Conservation (phyloP, 352 stramenopile genomes). For the Globisporangium iwayamae region DNA sequence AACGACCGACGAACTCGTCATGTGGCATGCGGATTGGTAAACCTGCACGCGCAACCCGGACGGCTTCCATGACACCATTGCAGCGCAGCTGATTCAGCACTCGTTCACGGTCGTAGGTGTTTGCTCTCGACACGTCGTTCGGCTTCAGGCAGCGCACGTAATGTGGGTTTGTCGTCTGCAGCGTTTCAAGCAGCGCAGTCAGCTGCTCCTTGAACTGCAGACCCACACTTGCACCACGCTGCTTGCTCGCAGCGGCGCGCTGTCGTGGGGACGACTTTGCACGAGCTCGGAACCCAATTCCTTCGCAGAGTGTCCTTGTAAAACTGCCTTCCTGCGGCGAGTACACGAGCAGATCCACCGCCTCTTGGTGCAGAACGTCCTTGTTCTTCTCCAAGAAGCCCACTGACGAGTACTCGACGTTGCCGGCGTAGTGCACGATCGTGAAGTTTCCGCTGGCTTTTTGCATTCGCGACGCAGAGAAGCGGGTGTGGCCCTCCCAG, state of each 20-base stretch:
- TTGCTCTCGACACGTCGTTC: slow-evolving; percentile 69
- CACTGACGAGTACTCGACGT: slow-evolving; percentile 72
- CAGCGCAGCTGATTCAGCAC: slow-evolving; percentile 85
- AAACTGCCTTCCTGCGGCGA: slow-evolving; percentile 73
- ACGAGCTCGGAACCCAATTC: slow-evolving; percentile 42
- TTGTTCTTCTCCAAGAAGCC: slow-evolving; percentile 89
- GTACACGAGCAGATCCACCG: slow-evolving; percentile 75
- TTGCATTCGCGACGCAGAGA: slow-evolving; percentile 75
- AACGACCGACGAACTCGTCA: slow-evolving; percentile 68
- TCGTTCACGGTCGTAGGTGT: slow-evolving; percentile 57
- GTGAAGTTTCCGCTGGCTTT: slow-evolving; percentile 68
- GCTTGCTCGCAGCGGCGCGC: slow-evolving; percentile 54
- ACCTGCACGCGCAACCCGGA: slow-evolving; percentile 79
- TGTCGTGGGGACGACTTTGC: slow-evolving; percentile 56
- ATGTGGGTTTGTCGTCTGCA: slow-evolving; percentile 73
- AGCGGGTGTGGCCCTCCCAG: slow-evolving; percentile 57
- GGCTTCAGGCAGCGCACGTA: slow-evolving; percentile 91
- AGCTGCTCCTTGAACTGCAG: slow-evolving; percentile 87
- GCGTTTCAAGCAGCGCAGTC: slow-evolving; percentile 61
- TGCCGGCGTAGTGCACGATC: slow-evolving; percentile 78
- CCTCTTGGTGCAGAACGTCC: slow-evolving; percentile 77
- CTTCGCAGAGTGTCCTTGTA: slow-evolving; percentile 63
- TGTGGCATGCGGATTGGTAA: slow-evolving; percentile 81
- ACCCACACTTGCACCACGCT: slow-evolving; percentile 73
- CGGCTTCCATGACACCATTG: slow-evolving; percentile 83